These are phyloP conservation scores for Theobroma grandiflorum DNA, from an alignment of 441 rosid genomes.

Conservation along the genomic window DNA sequence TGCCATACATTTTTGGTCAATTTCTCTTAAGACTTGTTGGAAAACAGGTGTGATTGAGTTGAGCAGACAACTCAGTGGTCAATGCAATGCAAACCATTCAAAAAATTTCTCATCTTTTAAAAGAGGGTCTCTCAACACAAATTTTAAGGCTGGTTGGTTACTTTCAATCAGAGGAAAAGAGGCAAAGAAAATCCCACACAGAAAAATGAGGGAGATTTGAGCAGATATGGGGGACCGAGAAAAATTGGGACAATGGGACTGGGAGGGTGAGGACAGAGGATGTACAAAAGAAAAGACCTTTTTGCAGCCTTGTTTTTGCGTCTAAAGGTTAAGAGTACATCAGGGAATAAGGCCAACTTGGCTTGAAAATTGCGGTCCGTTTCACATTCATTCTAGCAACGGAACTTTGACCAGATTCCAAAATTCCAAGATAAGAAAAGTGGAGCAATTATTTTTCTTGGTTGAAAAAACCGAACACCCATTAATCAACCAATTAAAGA, in stretches of 20 bases:
- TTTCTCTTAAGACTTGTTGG: not conserved
- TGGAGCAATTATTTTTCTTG: not conserved
- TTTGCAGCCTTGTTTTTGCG: constrained; percentile 30
- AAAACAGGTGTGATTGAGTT: not conserved
- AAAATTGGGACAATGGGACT: not conserved
- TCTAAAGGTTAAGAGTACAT: not conserved
- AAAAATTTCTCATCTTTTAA: not conserved
- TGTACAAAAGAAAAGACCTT: not conserved
- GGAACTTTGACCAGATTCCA: constrained; percentile 34
- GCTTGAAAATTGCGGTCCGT: constrained; percentile 2
- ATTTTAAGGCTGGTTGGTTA: not conserved
- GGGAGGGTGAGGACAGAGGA: not conserved
- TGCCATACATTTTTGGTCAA: not conserved
- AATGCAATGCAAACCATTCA: not conserved
- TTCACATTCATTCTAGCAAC: constrained; percentile 12
- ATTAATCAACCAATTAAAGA: not conserved
- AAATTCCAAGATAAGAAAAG: not conserved
- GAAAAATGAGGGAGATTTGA: not conserved
- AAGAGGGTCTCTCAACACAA: not conserved
- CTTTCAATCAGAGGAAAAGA: not conserved
- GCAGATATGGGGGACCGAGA: not conserved
- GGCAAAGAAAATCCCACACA: not conserved
- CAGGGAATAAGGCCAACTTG: not conserved
- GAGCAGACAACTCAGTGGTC: not conserved
- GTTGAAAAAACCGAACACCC: constrained; percentile 14